phyloP scores from a whole-genome alignment of 208 protist species.

The Wallacemonas collosoma region DNA sequence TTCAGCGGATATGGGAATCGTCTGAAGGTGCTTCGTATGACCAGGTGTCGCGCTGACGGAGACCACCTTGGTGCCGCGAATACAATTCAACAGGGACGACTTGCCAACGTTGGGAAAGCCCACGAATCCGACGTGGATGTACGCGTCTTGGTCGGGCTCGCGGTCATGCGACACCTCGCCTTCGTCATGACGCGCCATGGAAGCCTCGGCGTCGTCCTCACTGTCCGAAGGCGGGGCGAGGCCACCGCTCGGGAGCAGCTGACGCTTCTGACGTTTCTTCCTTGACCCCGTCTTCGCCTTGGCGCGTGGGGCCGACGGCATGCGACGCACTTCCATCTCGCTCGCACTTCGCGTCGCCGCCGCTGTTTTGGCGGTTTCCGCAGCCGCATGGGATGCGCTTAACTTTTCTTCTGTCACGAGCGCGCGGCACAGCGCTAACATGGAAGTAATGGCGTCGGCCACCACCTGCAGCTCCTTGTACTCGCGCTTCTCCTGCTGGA shows the following conservation, averaged over 20 bases:
- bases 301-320: constrained; percentile 21
- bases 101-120: constrained; percentile 97
- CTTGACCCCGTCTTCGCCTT: constrained; percentile 20
- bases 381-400: background rate
- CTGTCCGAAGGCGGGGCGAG: constrained; percentile 2
- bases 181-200: background rate
- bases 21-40: constrained; percentile 98
- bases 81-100: constrained; percentile 95
- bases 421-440: constrained; percentile 53
- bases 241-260: background rate
- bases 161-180: constrained; percentile 27
- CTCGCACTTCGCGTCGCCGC: background rate
- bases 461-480: constrained; percentile 72
- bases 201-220: constrained; percentile 16
- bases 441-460: constrained; percentile 57
- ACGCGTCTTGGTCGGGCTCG: constrained; percentile 26
- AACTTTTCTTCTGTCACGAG: constrained; percentile 24
- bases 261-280: constrained; percentile 18
- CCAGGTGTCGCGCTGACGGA: constrained; percentile 94
- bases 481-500: constrained; percentile 49
- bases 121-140: constrained; percentile 83
- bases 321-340: constrained; percentile 10
- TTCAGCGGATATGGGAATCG: constrained; percentile 89
- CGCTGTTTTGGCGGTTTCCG: background rate
- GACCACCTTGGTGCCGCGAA: constrained; percentile 96